Evolutionary conservation across 2,329 filamentous ascomycete species (phyloP).

Genomic region (Decorospora gaudefroyi): DNA sequence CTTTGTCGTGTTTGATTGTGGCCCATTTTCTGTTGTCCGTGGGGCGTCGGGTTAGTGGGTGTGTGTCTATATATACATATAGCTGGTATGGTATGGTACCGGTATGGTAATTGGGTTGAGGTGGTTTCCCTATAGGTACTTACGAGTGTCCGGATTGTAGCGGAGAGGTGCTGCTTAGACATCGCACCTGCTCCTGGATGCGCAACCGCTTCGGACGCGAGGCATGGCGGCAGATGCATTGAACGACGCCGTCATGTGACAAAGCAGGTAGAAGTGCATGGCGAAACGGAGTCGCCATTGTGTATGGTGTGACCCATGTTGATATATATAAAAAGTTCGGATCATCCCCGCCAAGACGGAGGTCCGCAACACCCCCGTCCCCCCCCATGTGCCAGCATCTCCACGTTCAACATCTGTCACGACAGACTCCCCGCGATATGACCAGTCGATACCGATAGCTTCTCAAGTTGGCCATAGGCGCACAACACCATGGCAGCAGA

Average conservation of each 20-base stretch:
- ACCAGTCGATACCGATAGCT: slow-evolving; percentile 14
- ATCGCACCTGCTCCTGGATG: slow-evolving; percentile 28
- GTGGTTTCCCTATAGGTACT: too few relatives aligned
- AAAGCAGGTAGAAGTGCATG: slow-evolving; percentile 21
- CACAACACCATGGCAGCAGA: slow-evolving; percentile 36
- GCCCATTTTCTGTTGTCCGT: slow-evolving; percentile 76
- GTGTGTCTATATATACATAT: too few relatives aligned
- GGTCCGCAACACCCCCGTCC: slow-evolving; percentile 31
- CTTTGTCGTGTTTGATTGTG: slow-evolving; percentile 95
- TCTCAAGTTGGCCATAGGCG: slow-evolving; percentile 9
- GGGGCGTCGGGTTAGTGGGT: too few relatives aligned
- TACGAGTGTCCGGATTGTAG: slow-evolving; percentile 44
- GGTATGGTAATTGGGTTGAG: too few relatives aligned
- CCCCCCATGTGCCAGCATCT: slow-evolving; percentile 20
- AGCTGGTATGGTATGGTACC: too few relatives aligned
- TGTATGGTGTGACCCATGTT: too few relatives aligned
- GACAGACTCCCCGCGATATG: slow-evolving; percentile 27
- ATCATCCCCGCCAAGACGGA: slow-evolving; percentile 31
- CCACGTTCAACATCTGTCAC: slow-evolving; percentile 26
- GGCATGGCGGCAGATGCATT: slow-evolving; percentile 29
- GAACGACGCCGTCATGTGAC: slow-evolving; percentile 11
- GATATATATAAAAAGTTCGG: slow-evolving; percentile 23
- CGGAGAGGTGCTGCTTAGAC: slow-evolving; percentile 35
- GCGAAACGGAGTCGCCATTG: slow-evolving; percentile 35
- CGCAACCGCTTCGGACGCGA: slow-evolving; percentile 14